These are phyloP conservation scores for Corrigiola litoralis DNA, from an alignment of 179 eudicot genomes.

Conservation along the genomic window DNA sequence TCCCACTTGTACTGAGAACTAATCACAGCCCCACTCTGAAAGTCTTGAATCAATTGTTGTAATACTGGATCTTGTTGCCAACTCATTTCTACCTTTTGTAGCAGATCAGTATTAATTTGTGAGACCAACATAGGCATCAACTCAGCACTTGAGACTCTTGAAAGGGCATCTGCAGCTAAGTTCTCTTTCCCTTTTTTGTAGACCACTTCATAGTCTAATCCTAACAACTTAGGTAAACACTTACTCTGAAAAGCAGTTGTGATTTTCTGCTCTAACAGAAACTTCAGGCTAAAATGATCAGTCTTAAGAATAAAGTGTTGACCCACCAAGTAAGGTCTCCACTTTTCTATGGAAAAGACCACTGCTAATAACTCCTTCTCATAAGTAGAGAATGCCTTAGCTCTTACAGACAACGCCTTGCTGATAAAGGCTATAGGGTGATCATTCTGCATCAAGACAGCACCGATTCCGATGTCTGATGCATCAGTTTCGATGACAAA, in stretches of 20 bases:
- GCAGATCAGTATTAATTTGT: not conserved
- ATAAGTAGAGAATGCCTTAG: not conserved
- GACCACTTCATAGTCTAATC: not conserved
- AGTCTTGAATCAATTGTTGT: not conserved
- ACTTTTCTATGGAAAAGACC: not conserved
- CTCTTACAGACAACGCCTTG: not conserved
- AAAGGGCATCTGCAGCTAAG: conserved; percentile 6
- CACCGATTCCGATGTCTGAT: not conserved
- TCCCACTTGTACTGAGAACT: not conserved
- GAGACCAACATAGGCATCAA: not conserved
- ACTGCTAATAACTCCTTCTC: conserved; percentile 9
- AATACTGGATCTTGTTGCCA: not conserved
- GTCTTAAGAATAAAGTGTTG: not conserved
- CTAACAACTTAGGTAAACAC: not conserved
- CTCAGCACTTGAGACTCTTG: not conserved
- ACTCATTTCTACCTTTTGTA: too few species aligned
- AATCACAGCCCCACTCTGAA: not conserved
- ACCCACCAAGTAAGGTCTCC: conserved; percentile 5
- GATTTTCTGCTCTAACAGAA: not conserved
- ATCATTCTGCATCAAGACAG: not conserved
- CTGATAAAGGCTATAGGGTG: conserved; percentile 14
- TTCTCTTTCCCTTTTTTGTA: conserved; percentile 3
- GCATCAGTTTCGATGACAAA: conserved; percentile 9
- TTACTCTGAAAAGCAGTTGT: not conserved
- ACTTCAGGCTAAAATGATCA: conserved; percentile 8